A percentile compares a stretch with the other conserved stretches of the same genome.
These are phyloP conservation scores for Phytopythium cucurbitacearum DNA, from an alignment of 352 stramenopile genomes.

Conservation along the genomic window DNA sequence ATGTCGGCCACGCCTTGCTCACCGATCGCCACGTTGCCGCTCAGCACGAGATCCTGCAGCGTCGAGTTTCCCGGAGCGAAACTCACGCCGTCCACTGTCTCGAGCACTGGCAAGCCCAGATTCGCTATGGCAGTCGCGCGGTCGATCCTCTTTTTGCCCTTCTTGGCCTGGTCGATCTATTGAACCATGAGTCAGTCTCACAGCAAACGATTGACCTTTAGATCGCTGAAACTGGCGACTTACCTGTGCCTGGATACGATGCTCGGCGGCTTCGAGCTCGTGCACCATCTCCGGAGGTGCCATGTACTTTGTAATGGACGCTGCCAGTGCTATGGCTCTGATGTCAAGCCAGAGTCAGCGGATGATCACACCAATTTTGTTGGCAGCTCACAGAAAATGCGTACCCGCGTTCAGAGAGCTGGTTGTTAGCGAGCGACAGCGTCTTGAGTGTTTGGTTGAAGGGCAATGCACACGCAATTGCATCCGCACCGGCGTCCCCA, in stretches of 20 bases:
- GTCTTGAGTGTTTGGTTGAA: slow-evolving; percentile 54
- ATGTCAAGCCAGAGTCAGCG: slow-evolving; percentile 2
- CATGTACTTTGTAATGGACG: slow-evolving; percentile 46
- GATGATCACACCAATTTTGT: not conserved
- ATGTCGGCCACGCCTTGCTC: slow-evolving; percentile 30
- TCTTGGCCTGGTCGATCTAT: slow-evolving; percentile 72
- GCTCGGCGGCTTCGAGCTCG: slow-evolving; percentile 56
- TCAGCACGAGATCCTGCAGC: slow-evolving; percentile 60
- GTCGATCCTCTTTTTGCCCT: slow-evolving; percentile 80
- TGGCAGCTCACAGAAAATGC: not conserved
- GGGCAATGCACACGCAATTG: slow-evolving; percentile 50
- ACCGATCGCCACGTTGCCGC: slow-evolving; percentile 47
- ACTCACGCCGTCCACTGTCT: slow-evolving; percentile 43
- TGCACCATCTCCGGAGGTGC: slow-evolving; percentile 46
- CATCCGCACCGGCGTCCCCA: slow-evolving; percentile 43
- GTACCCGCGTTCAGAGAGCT: slow-evolving; percentile 44
- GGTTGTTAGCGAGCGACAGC: slow-evolving; percentile 64
- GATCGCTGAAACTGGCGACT: not conserved
- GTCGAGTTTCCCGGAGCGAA: slow-evolving; percentile 53
- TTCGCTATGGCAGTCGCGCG: slow-evolving; percentile 39
- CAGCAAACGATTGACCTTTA: not conserved
- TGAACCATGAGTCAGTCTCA: not conserved
- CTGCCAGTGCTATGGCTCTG: slow-evolving; percentile 32
- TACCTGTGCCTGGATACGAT: slow-evolving; percentile 63
- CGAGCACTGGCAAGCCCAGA: slow-evolving; percentile 52